Conservation (phyloP, 192 early-diverging fungal species). For the Linnemannia hyalina region DNA sequence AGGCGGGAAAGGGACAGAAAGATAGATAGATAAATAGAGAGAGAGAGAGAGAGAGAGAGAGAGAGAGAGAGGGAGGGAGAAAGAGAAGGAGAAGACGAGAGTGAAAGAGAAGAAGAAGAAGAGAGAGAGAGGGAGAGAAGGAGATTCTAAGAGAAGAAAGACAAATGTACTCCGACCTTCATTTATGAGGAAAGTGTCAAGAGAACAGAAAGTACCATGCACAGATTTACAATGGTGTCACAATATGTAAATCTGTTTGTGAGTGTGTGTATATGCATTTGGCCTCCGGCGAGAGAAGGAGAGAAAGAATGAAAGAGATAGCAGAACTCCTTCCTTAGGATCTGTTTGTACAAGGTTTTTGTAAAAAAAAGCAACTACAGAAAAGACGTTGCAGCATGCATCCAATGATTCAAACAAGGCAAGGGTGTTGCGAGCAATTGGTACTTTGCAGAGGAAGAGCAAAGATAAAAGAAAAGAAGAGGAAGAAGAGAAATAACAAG, state of each 20-base stretch:
- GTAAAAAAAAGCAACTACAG: neutral
- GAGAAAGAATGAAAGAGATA: neutral
- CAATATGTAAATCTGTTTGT: neutral
- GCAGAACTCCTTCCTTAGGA: neutral
- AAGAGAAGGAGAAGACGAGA: neutral
- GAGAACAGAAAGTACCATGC: neutral
- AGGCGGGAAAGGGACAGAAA: neutral
- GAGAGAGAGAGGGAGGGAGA: neutral
- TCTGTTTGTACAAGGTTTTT: neutral
- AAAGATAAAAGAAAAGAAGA: neutral
- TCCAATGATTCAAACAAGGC: neutral
- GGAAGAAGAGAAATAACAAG: neutral
- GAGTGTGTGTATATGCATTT: neutral
- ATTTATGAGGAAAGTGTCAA: slow-evolving; percentile 2
- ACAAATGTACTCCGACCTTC: too few relatives aligned
- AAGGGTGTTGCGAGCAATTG: slow-evolving; percentile 1
- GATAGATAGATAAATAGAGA: too few relatives aligned
- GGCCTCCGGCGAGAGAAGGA: neutral
- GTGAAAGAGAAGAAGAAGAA: neutral
- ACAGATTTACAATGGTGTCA: neutral
- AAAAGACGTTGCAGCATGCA: neutral
- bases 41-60: neutral
- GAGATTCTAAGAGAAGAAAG: neutral
- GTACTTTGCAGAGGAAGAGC: neutral
- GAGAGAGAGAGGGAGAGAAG: neutral